Base-by-base conservation (phyloP, 2,329 filamentous ascomycete genomes). In the Exophiala oligosperma region DNA sequence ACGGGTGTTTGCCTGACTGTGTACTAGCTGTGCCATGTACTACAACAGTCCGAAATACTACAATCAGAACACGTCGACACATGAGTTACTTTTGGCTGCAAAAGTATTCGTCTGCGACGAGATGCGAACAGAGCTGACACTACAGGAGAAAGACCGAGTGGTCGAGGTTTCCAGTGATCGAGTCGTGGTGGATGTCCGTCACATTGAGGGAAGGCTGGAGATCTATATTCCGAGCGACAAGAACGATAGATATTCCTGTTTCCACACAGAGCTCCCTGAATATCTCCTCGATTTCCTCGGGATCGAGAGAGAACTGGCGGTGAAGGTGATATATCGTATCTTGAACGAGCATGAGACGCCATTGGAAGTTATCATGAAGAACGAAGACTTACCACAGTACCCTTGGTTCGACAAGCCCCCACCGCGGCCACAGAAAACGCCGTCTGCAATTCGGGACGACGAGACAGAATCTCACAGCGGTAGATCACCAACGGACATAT, bases 241-340 rank as follows among this genome's bases (percentile, higher is more conserved):
- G n/a, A 32, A 56, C 23, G 54, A 50, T 28, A 48, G 49, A n/a
- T 54, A 54, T 51, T 60, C 60, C n/a, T 62, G 57, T 53, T 57
- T 59, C 23, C 48, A 58, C 47, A 55, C 56, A n/a, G 56, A 62
- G 44, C 48, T 62, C 32, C 60, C 60, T 21, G 43, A 24, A 50
- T 28, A 49, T 24, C 56, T 62, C 29, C 23, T 53, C 3, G 48
- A 40, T 3, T 8, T 57, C n/a, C 49, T 62, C 26, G n/a, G 28
- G 5, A 49, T 60, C 35, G 17, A 51, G 14, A 47, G 52, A 12
- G 17, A 21, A 55, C 12, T 28, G 14, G 57, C 57, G 17, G 35
- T 52, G 14, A 60, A 60, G 54, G 46, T 49, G 21, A 47, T 62
- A 23, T 60, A 62, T 44, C 60, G 60, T 6, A 59, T 62, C 43